Evolutionary conservation across 768 basidiomycete genomes (phyloP).

Genomic region (Tephrocybe sp.): DNA sequence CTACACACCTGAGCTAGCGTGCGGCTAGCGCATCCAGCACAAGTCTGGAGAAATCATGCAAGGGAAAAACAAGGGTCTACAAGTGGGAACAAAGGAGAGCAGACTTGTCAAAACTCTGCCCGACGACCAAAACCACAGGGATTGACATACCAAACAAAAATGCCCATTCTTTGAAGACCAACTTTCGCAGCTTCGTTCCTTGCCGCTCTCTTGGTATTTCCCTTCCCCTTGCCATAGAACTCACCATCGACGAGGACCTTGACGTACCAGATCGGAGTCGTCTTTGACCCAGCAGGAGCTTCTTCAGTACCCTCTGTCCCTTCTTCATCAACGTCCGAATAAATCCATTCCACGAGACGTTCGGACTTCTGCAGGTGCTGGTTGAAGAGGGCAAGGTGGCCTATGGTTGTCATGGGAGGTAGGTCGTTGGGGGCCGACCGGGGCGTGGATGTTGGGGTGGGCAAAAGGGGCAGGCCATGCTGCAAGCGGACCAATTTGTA

Average conservation of each 20-base stretch:
- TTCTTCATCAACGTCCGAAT: slow-evolving; percentile 35
- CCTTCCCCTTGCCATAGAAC: slow-evolving; percentile 58
- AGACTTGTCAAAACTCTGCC: neutral
- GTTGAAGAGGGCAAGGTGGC: slow-evolving; percentile 80
- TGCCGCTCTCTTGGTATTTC: slow-evolving; percentile 76
- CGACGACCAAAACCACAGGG: neutral
- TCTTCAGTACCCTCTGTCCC: slow-evolving; percentile 21
- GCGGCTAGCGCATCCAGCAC: slow-evolving; percentile 39
- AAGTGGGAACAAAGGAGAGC: neutral
- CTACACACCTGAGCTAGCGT: slow-evolving; percentile 63
- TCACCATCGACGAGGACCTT: slow-evolving; percentile 61
- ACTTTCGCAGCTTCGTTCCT: slow-evolving; percentile 80
- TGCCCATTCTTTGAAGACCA: slow-evolving; percentile 58
- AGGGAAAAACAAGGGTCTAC: slow-evolving; percentile 13
- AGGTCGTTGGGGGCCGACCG: slow-evolving; percentile 16
- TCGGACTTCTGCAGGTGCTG: slow-evolving; percentile 63
- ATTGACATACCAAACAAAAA: slow-evolving; percentile 46
- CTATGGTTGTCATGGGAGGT: slow-evolving; percentile 33
- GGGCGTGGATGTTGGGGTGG: slow-evolving; percentile 21
- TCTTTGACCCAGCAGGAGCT: slow-evolving; percentile 40
- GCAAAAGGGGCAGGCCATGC: slow-evolving; percentile 54
- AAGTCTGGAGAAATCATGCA: slow-evolving; percentile 57
- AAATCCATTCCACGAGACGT: slow-evolving; percentile 69
- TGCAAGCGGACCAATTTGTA: slow-evolving; percentile 64
- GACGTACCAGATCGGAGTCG: slow-evolving; percentile 78